A percentile compares a stretch with the other conserved stretches of the same genome.
Conservation (phyloP, 2,329 filamentous ascomycete species). For the Diaporthe humulicola region DNA sequence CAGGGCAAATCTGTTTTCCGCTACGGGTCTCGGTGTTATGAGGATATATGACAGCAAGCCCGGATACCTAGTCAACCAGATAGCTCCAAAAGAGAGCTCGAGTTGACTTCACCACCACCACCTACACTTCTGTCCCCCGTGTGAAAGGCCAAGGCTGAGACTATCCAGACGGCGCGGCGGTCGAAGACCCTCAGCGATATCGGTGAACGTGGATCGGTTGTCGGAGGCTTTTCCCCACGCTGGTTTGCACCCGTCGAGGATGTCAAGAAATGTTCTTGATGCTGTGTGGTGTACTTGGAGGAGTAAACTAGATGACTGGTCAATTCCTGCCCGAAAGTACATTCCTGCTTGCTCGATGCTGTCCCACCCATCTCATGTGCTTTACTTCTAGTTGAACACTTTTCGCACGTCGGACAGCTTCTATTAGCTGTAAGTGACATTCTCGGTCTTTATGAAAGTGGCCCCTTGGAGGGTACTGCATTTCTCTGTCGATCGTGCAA, state of each 20-base stretch:
- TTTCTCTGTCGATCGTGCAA: not conserved
- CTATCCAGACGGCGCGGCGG: not conserved
- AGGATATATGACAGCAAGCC: slow-evolving; percentile 41
- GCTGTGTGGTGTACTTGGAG: not conserved
- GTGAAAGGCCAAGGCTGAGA: slow-evolving; percentile 22
- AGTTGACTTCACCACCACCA: slow-evolving; percentile 39
- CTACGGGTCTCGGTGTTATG: slow-evolving; percentile 42
- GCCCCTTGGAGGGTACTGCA: not conserved
- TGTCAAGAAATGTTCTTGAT: not conserved
- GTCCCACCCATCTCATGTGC: not conserved
- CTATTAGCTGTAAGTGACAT: not conserved
- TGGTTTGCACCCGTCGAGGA: not conserved
- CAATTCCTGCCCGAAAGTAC: not conserved
- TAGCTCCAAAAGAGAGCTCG: slow-evolving; percentile 41
- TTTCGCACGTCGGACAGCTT: not conserved
- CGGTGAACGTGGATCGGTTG: not conserved
- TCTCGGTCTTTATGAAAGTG: not conserved
- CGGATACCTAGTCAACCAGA: slow-evolving; percentile 41
- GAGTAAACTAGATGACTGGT: slow-evolving; percentile 9
- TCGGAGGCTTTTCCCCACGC: not conserved
- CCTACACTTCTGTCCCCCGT: slow-evolving; percentile 4
- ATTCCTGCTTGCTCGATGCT: not conserved
- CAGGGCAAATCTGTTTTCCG: slow-evolving; percentile 41
- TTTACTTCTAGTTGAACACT: too few relatives aligned
- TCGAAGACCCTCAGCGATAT: slow-evolving; percentile 1